Evolutionary conservation across 352 stramenopile species (phyloP).

Genomic region (Pythium apleroticum): DNA sequence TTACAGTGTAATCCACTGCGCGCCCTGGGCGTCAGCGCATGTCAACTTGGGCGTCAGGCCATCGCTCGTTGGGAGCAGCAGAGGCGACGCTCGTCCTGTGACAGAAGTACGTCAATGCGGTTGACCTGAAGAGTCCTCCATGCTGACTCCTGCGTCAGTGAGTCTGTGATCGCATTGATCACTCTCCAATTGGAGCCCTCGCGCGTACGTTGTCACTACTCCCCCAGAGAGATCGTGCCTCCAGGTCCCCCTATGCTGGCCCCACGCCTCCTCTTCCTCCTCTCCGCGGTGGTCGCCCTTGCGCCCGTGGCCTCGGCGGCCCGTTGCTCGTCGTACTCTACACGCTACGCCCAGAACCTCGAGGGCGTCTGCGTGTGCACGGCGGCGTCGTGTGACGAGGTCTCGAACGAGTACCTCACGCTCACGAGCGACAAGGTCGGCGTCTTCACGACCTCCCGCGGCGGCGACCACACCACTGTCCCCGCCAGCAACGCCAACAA

Average conservation of each 20-base stretch:
- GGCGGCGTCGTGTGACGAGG: conserved; percentile 39
- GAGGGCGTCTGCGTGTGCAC: conserved; percentile 60
- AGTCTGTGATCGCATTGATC: too few relatives aligned
- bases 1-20: too few relatives aligned
- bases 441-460: conserved; percentile 43
- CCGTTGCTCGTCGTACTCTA: conserved; percentile 33
- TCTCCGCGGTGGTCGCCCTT: background rate
- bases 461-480: conserved; percentile 34
- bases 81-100: too few relatives aligned
- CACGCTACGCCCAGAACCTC: conserved; percentile 37
- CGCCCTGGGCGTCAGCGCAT: background rate
- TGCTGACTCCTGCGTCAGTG: too few relatives aligned
- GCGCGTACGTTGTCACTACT: too few relatives aligned
- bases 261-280: background rate
- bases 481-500: background rate
- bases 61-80: too few relatives aligned
- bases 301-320: background rate
- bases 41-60: background rate
- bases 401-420: conserved; percentile 44
- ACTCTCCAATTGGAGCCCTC: too few relatives aligned
- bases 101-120: too few relatives aligned
- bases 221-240: too few relatives aligned
- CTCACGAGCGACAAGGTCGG: conserved; percentile 34
- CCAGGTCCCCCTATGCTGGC: background rate
- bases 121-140: too few relatives aligned